Evolutionary conservation across 257 asterid species (phyloP).

Genomic region (Ilex asprella): DNA sequence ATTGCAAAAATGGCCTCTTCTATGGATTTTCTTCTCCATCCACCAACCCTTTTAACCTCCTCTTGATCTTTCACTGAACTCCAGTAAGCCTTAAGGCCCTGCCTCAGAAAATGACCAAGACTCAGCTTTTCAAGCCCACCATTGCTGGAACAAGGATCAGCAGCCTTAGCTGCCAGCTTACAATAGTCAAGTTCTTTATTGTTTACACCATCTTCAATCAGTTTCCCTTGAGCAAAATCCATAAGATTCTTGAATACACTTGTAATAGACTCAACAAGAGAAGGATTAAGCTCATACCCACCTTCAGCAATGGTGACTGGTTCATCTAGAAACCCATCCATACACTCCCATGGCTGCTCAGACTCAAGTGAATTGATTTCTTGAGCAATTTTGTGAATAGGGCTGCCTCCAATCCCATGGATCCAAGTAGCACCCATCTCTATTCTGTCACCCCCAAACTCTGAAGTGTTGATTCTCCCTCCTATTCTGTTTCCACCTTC

Average conservation of each 20-base stretch:
- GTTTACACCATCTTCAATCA: conserved; percentile 17
- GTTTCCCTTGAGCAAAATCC: conserved; percentile 56
- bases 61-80: conserved; percentile 11
- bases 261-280: conserved; percentile 53
- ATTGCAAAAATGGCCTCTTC: conserved; percentile 57
- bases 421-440: conserved; percentile 96
- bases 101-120: conserved; percentile 51
- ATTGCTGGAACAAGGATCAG: not conserved
- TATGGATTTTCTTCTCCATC: conserved; percentile 42
- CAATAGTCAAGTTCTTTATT: not conserved
- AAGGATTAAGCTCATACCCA: conserved; percentile 36
- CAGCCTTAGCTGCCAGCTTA: conserved; percentile 17
- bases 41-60: conserved; percentile 17
- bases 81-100: conserved; percentile 54
- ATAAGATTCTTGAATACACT: conserved; percentile 45
- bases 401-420: conserved; percentile 82
- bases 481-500: conserved; percentile 79
- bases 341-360: conserved; percentile 76
- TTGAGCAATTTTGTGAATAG: conserved; percentile 59
- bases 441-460: conserved; percentile 66
- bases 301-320: conserved; percentile 66
- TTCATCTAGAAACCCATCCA: conserved; percentile 45
- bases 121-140: conserved; percentile 22
- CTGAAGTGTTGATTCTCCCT: conserved; percentile 63
- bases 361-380: conserved; percentile 33